Evolutionary conservation across 495 filamentous ascomycete species (phyloP).

Genomic region (Staphylotrichum longicolle): DNA sequence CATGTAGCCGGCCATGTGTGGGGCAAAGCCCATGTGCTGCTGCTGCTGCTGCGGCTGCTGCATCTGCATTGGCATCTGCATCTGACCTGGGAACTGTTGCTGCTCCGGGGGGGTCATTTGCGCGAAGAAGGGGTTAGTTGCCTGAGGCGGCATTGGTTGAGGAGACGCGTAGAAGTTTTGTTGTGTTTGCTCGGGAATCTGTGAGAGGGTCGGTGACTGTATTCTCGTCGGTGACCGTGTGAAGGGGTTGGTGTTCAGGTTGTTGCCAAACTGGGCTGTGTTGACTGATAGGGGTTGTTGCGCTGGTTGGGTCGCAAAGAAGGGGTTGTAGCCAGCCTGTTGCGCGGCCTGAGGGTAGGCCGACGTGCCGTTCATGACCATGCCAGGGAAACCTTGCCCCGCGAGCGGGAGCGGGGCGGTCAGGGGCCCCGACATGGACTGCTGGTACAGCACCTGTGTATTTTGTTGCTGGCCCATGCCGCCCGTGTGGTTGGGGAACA

Average conservation of each 20-base stretch:
- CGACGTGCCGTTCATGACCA: constrained; percentile 46
- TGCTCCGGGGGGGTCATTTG: constrained; percentile 39
- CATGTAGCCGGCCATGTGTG: constrained; percentile 25
- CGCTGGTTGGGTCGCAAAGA: constrained; percentile 48
- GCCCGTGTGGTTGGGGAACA: constrained; percentile 84
- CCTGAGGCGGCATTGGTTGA: constrained; percentile 30
- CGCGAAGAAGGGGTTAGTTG: constrained; percentile 56
- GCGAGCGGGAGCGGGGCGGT: constrained; percentile 59
- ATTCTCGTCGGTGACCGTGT: constrained; percentile 47
- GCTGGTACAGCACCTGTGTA: constrained; percentile 45
- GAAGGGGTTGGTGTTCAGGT: constrained; percentile 44
- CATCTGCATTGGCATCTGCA: constrained; percentile 37
- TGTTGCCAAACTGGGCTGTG: constrained; percentile 35
- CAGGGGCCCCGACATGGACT: constrained; percentile 60
- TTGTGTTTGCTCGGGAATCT: constrained; percentile 53
- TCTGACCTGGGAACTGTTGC: constrained; percentile 33
- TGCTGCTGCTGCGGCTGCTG: constrained; percentile 13
- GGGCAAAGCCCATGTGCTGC: constrained; percentile 29
- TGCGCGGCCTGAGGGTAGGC: constrained; percentile 46
- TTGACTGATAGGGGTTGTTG: constrained; percentile 40
- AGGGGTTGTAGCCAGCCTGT: constrained; percentile 60
- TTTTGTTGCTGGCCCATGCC: constrained; percentile 59
- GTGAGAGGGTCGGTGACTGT: constrained; percentile 44
- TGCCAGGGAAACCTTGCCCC: constrained; percentile 49
- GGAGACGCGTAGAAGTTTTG: constrained; percentile 47